These are phyloP conservation scores for Metschnikowia colocasiae DNA, from an alignment of 805 yeast genomes.

Conservation along the genomic window DNA sequence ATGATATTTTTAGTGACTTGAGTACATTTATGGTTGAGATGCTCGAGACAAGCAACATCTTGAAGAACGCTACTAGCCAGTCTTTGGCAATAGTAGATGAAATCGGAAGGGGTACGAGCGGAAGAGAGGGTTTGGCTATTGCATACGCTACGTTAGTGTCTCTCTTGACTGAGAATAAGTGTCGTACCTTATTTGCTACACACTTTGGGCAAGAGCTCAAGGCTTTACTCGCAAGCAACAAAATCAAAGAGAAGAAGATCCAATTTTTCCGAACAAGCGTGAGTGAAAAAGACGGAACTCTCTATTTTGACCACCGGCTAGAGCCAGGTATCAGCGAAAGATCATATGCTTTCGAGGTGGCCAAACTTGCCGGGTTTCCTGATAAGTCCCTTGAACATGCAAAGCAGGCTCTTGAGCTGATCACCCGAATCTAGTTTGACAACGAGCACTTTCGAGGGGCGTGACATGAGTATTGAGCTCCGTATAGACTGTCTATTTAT, in stretches of 20 bases:
- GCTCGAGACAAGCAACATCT: conserved; percentile 38
- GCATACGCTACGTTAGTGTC: conserved; percentile 72
- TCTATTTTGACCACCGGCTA: conserved; percentile 54
- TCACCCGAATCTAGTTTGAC: background rate
- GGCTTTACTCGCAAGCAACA: conserved; percentile 31
- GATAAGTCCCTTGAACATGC: conserved; percentile 54
- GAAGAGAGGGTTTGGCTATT: conserved; percentile 77
- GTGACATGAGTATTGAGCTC: background rate
- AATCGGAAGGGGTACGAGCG: conserved; percentile 53
- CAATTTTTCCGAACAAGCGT: conserved; percentile 34
- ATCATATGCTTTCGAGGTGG: conserved; percentile 76
- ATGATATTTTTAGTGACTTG: conserved; percentile 26
- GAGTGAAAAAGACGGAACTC: conserved; percentile 19
- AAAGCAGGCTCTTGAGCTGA: conserved; percentile 21
- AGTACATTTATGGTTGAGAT: conserved; percentile 54
- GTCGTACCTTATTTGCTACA: conserved; percentile 84
- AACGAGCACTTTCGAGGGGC: background rate
- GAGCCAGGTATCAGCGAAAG: conserved; percentile 64
- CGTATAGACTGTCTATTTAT: background rate
- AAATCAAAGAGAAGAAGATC: conserved; percentile 24
- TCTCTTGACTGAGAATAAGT: conserved; percentile 50
- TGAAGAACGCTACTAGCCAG: conserved; percentile 31
- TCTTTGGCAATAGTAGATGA: conserved; percentile 41
- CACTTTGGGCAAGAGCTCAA: conserved; percentile 56
- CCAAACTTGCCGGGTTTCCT: conserved; percentile 79